These are phyloP conservation scores for Wallacemonas sp. DNA, from an alignment of 208 protist genomes.

Conservation along the genomic window DNA sequence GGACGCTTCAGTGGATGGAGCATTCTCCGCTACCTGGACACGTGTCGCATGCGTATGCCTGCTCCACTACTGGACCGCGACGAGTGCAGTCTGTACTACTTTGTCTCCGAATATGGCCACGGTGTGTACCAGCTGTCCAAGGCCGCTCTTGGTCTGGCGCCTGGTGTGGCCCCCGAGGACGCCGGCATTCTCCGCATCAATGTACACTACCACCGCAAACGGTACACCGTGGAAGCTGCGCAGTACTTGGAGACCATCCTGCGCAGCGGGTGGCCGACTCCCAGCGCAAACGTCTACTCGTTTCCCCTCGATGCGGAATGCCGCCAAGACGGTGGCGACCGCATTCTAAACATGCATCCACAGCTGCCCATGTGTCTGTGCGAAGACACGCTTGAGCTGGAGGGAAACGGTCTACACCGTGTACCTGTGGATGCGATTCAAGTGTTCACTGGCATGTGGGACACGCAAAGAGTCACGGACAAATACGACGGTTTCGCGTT, in stretches of 20 bases:
- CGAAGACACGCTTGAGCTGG: neutral
- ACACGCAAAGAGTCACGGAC: neutral
- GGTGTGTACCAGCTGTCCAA: neutral
- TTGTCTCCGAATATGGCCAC: neutral
- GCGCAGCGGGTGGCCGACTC: neutral
- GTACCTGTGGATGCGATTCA: conserved; percentile 2
- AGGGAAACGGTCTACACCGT: neutral
- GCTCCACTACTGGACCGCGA: neutral
- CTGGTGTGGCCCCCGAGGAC: neutral
- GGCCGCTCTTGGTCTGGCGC: neutral
- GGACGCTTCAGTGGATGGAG: neutral
- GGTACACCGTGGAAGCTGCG: neutral
- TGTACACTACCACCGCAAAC: neutral
- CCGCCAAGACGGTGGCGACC: neutral
- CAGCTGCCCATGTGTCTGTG: conserved; percentile 8
- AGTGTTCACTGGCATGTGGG: neutral
- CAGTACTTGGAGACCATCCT: neutral
- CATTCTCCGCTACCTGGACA: neutral
- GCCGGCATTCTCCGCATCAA: neutral
- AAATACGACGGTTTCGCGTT: neutral
- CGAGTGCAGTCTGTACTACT: conserved; percentile 8
- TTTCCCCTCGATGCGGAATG: conserved; percentile 6
- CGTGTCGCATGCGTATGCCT: neutral
- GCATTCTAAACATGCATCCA: neutral
- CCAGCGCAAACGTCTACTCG: neutral